These are phyloP conservation scores for Nakaseomyces sp. DNA, from an alignment of 1,139 yeast genomes.

Conservation along the genomic window DNA sequence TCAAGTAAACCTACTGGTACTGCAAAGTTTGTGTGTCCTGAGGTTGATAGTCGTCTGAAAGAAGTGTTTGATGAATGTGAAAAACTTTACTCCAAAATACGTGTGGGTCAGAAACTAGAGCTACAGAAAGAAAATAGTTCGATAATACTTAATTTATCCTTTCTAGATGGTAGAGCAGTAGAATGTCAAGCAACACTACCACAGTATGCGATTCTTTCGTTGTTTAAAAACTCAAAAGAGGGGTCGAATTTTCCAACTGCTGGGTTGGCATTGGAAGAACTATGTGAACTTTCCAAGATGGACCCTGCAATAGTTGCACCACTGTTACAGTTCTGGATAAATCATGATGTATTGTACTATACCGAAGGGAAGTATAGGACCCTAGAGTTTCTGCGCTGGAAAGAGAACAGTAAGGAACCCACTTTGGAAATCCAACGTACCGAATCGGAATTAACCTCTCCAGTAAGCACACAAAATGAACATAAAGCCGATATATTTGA, in stretches of 20 bases:
- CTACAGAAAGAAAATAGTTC: slow-evolving; percentile 55
- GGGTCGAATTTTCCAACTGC: slow-evolving; percentile 12
- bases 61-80: slow-evolving; percentile 32
- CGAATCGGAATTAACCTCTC: not conserved
- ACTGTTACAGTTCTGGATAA: slow-evolving; percentile 50
- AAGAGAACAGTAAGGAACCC: slow-evolving; percentile 5
- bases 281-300: slow-evolving; percentile 29
- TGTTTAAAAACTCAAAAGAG: slow-evolving; percentile 38
- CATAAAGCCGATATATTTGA: not conserved
- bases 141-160: slow-evolving; percentile 50
- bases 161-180: slow-evolving; percentile 36
- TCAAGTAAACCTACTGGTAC: slow-evolving; percentile 6
- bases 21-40: not conserved
- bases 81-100: slow-evolving; percentile 35
- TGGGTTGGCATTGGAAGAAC: slow-evolving; percentile 26
- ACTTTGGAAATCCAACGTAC: not conserved
- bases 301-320: slow-evolving; percentile 25
- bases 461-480: not conserved
- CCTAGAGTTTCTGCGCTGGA: slow-evolving; percentile 19
- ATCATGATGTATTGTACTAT: slow-evolving; percentile 37
- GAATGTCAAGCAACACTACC: slow-evolving; percentile 54
- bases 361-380: slow-evolving; percentile 15
- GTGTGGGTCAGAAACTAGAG: slow-evolving; percentile 51
- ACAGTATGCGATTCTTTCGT: slow-evolving; percentile 54
- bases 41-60: slow-evolving; percentile 32